These are phyloP conservation scores for Tolypocladium pustulatum DNA, from an alignment of 2,329 filamentous ascomycete genomes.

Conservation along the genomic window DNA sequence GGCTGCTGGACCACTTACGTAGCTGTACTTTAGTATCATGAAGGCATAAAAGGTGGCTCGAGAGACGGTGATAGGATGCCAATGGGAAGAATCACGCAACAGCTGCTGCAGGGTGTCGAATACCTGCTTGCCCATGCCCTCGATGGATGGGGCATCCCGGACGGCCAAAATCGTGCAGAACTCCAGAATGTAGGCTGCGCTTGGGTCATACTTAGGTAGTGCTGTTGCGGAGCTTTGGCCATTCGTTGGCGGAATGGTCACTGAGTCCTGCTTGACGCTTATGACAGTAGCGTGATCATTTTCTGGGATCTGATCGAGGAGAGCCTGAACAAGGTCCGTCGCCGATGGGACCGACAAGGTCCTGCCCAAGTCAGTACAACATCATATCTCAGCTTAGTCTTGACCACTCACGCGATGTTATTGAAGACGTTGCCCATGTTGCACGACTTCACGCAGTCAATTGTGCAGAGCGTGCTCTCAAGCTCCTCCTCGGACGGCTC, in stretches of 20 bases:
- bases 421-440: slow-evolving; percentile 71
- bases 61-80: slow-evolving; percentile 77
- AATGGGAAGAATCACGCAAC: slow-evolving; percentile 65
- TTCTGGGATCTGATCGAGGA: slow-evolving; percentile 80
- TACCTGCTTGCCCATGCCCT: slow-evolving; percentile 65
- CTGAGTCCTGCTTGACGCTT: slow-evolving; percentile 76
- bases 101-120: slow-evolving; percentile 72
- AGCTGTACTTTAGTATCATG: slow-evolving; percentile 69
- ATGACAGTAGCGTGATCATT: slow-evolving; percentile 69
- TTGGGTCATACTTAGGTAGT: slow-evolving; percentile 68
- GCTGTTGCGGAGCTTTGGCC: slow-evolving; percentile 21
- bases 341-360: slow-evolving; percentile 23
- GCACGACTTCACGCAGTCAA: slow-evolving; percentile 89
- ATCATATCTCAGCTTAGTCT: not conserved
- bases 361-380: slow-evolving; percentile 13
- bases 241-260: slow-evolving; percentile 50
- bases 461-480: slow-evolving; percentile 87
- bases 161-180: slow-evolving; percentile 75
- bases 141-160: slow-evolving; percentile 62
- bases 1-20: slow-evolving; percentile 46
- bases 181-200: slow-evolving; percentile 82
- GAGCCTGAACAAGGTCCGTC: slow-evolving; percentile 45
- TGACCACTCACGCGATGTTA: slow-evolving; percentile 60
- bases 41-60: slow-evolving; percentile 81
- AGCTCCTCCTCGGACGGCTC: slow-evolving; percentile 96